A percentile compares a stretch with the other conserved stretches of the same genome.
These are phyloP conservation scores for Trichaptum fuscoviolaceum DNA, from an alignment of 768 basidiomycete species.

Conservation along the genomic window DNA sequence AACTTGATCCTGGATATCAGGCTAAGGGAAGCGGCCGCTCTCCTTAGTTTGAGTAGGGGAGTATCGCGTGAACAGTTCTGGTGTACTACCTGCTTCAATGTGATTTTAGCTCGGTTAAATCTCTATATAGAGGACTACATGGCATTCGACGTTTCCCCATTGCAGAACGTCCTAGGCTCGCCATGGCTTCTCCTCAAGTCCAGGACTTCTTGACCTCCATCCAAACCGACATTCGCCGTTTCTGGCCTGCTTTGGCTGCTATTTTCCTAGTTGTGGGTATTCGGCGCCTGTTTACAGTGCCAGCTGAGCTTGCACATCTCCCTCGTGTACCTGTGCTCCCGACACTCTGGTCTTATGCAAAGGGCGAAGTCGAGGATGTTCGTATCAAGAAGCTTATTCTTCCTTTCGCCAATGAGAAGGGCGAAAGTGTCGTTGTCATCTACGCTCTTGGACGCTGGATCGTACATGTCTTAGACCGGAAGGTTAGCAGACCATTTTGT, in stretches of 20 bases:
- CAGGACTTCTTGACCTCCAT: conserved; percentile 1
- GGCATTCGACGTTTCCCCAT: background rate
- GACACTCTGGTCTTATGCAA: conserved; percentile 29
- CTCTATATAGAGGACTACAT: background rate
- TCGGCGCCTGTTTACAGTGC: conserved; percentile 14
- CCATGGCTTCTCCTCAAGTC: background rate
- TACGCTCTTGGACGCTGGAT: conserved; percentile 37
- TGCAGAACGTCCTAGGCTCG: background rate
- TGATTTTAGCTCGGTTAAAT: background rate
- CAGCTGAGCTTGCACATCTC: conserved; percentile 29
- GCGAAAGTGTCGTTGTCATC: conserved; percentile 31
- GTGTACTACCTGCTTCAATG: background rate
- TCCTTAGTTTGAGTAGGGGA: background rate
- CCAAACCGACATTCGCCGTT: background rate
- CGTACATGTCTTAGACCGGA: conserved; percentile 32
- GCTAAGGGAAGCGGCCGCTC: background rate
- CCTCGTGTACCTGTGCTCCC: conserved; percentile 29
- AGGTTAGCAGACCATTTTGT: conserved; percentile 19
- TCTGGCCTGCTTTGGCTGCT: background rate
- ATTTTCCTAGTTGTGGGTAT: background rate
- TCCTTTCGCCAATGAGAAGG: conserved; percentile 27
- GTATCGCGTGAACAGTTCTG: background rate
- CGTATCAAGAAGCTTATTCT: conserved; percentile 30
- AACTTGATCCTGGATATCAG: background rate
- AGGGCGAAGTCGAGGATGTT: conserved; percentile 29